Percentiles rank a stretch among this genome's conserved stretches.
Conservation (phyloP, 257 asterid species). For the Rehmannia glutinosa region DNA sequence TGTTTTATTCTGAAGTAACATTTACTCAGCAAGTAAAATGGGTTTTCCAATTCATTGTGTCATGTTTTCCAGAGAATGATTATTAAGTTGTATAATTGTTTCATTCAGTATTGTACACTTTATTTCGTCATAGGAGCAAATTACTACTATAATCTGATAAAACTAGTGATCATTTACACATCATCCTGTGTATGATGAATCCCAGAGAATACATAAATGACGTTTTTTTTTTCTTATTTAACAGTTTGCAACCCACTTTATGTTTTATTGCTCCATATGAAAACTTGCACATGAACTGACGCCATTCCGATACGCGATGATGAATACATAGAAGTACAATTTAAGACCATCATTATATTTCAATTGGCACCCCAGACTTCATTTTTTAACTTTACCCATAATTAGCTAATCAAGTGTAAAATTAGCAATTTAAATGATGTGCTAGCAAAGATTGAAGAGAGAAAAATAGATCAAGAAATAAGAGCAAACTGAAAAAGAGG, state of each 20-base stretch:
- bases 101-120: no score
- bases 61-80: background rate
- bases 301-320: background rate
- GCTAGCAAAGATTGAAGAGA: background rate
- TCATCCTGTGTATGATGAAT: background rate
- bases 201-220: background rate
- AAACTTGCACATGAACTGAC: no score
- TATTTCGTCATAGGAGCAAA: background rate
- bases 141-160: background rate
- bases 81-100: background rate
- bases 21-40: background rate
- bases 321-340: background rate
- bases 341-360: background rate
- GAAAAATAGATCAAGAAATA: background rate
- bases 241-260: background rate
- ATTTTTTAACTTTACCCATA: background rate
- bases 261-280: background rate
- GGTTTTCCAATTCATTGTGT: background rate
- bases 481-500: background rate
- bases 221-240: background rate
- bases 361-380: background rate
- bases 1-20: background rate
- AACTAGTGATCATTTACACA: background rate
- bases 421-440: background rate
- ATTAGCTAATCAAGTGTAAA: background rate